Evolutionary conservation across 768 basidiomycete species (phyloP).

Genomic region (Lactifluus pinguis): DNA sequence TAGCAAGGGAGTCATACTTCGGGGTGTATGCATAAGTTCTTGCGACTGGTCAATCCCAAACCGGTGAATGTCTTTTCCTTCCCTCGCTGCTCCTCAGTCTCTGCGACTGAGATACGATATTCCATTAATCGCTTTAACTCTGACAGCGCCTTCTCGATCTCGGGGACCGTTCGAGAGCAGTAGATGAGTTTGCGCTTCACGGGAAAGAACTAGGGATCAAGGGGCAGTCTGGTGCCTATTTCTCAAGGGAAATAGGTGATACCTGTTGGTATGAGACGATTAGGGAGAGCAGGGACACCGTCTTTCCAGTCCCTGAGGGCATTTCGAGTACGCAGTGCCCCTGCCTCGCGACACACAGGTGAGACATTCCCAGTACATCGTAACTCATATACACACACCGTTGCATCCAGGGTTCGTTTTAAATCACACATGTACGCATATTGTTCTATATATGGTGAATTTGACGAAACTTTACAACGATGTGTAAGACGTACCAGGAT

Average conservation of each 20-base stretch:
- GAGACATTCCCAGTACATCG: background rate
- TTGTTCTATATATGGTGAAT: conserved; percentile 55
- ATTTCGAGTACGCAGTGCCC: conserved; percentile 99
- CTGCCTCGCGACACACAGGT: conserved; percentile 32
- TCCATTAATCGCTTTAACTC: conserved; percentile 91
- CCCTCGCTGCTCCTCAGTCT: conserved; percentile 60
- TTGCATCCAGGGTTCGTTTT: conserved; percentile 91
- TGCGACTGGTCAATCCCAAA: conserved; percentile 87
- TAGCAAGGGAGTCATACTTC: conserved; percentile 44
- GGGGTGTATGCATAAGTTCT: conserved; percentile 94
- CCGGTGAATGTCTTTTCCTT: conserved; percentile 83
- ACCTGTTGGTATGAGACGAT: conserved; percentile 99
- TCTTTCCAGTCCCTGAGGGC: conserved; percentile 99
- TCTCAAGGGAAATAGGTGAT: background rate
- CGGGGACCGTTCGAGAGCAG: conserved; percentile 97
- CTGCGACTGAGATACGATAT: conserved; percentile 68
- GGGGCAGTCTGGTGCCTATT: background rate
- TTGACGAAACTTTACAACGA: conserved; percentile 5
- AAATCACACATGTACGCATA: conserved; percentile 99
- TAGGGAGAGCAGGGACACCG: conserved; percentile 87
- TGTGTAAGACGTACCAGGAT: conserved; percentile 59
- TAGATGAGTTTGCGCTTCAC: conserved; percentile 92
- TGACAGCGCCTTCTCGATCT: conserved; percentile 96
- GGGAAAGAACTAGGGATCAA: conserved; percentile 65
- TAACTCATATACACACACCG: conserved; percentile 39